Conservation (phyloP, 345 rosid species). For the Nephelium lappaceum region DNA sequence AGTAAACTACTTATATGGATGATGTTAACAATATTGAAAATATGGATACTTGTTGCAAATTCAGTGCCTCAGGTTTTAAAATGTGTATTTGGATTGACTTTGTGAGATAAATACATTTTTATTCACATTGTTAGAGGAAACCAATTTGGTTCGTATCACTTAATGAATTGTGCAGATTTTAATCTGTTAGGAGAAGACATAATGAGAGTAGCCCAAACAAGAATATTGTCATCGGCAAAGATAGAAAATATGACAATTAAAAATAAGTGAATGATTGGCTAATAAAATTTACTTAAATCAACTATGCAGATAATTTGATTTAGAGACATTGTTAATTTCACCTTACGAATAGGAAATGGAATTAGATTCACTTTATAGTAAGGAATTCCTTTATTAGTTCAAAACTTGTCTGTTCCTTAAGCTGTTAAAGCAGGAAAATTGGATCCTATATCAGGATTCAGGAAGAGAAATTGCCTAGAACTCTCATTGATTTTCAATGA, state of each 20-base stretch:
- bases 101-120: too few relatives aligned
- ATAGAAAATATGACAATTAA: background rate
- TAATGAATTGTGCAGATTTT: background rate
- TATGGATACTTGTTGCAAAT: too few relatives aligned
- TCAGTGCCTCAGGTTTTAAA: too few relatives aligned
- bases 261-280: background rate
- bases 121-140: background rate
- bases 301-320: background rate
- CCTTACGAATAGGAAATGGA: too few relatives aligned
- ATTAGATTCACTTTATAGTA: too few relatives aligned
- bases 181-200: background rate
- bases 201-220: background rate
- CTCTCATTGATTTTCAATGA: background rate
- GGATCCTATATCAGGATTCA: too few relatives aligned
- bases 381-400: too few relatives aligned
- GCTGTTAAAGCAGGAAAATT: background rate
- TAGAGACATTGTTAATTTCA: too few relatives aligned
- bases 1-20: too few relatives aligned
- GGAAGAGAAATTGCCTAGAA: background rate
- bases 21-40: too few relatives aligned
- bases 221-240: background rate
- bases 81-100: too few relatives aligned
- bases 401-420: too few relatives aligned
- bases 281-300: background rate
- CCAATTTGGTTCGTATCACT: slow-evolving; percentile 1